Conservation (phyloP, 116 monocot genomes). For the Posidonia oceanica region DNA sequence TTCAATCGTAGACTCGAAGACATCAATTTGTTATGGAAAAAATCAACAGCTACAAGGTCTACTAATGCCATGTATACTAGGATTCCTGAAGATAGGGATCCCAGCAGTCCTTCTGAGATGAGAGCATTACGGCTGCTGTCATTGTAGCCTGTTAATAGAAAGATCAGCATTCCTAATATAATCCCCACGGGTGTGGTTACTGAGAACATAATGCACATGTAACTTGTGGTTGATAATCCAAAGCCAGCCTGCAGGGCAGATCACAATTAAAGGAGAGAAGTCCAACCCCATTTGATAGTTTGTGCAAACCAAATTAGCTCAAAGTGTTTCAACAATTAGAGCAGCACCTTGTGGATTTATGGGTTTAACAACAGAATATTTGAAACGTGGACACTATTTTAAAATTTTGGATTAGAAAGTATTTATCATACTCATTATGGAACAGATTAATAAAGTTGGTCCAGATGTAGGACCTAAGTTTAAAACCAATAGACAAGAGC, state of each 20-base stretch:
- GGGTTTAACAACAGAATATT: too few relatives aligned
- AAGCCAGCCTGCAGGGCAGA: slow-evolving; percentile 63
- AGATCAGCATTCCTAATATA: slow-evolving; percentile 66
- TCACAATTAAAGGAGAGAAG: neutral
- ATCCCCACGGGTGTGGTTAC: slow-evolving; percentile 81
- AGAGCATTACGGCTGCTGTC: slow-evolving; percentile 72
- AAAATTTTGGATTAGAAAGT: too few relatives aligned
- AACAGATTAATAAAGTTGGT: too few relatives aligned
- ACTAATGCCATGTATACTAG: slow-evolving; percentile 92
- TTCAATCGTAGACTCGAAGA: slow-evolving; percentile 40
- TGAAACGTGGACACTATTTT: too few relatives aligned
- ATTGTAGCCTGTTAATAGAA: slow-evolving; percentile 74
- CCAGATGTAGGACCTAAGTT: too few relatives aligned
- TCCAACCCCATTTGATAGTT: neutral
- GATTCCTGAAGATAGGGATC: slow-evolving; percentile 75
- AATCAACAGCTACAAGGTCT: slow-evolving; percentile 77
- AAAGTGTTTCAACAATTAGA: too few relatives aligned
- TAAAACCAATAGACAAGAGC: neutral
- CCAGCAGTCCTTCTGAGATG: slow-evolving; percentile 73
- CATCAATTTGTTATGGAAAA: slow-evolving; percentile 81
- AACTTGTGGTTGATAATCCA: slow-evolving; percentile 44
- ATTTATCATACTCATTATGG: too few relatives aligned
- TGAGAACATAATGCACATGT: slow-evolving; percentile 89
- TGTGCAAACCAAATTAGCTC: neutral
- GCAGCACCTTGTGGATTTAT: too few relatives aligned